Percentiles rank a stretch among this genome's conserved stretches.
phyloP scores from a whole-genome alignment of 495 filamentous ascomycete species.

The Lophium mytilinum region DNA sequence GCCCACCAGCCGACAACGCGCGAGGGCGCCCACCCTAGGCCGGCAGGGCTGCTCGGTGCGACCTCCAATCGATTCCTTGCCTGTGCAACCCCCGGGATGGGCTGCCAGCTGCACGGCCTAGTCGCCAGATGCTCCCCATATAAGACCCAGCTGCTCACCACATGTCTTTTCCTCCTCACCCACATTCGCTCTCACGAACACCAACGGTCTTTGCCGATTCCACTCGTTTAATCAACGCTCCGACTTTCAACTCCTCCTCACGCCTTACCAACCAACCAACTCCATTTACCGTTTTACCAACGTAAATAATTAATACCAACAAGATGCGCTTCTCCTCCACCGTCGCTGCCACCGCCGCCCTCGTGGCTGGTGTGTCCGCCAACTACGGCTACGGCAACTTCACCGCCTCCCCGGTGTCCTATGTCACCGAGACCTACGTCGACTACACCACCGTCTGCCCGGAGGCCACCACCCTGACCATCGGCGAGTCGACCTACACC shows the following conservation, averaged over 20 bases:
- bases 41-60: slow-evolving; percentile 6
- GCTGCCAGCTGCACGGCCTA: not conserved
- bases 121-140: slow-evolving; percentile 1
- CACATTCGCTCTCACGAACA: slow-evolving; percentile 24
- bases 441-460: slow-evolving; percentile 84
- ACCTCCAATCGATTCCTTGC: slow-evolving; percentile 11
- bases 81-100: not conserved
- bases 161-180: slow-evolving; percentile 15
- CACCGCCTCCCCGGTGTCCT: slow-evolving; percentile 21
- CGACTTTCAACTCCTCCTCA: slow-evolving; percentile 13
- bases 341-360: slow-evolving; percentile 53
- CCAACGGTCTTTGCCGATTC: slow-evolving; percentile 31
- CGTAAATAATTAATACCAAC: slow-evolving; percentile 35
- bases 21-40: too few species aligned
- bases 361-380: slow-evolving; percentile 50
- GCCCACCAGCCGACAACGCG: not conserved
- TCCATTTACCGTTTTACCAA: slow-evolving; percentile 6
- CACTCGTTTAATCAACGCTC: slow-evolving; percentile 28
- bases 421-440: slow-evolving; percentile 71
- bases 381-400: slow-evolving; percentile 25
- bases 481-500: slow-evolving; percentile 67
- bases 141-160: slow-evolving; percentile 15
- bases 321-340: slow-evolving; percentile 76
- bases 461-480: slow-evolving; percentile 58
- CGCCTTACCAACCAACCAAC: not conserved